Evolutionary conservation across 306 rosid genomes (phyloP), one percentile per base, ranked within the genome.

Genomic region (Pyrus pyrifolia): DNA sequence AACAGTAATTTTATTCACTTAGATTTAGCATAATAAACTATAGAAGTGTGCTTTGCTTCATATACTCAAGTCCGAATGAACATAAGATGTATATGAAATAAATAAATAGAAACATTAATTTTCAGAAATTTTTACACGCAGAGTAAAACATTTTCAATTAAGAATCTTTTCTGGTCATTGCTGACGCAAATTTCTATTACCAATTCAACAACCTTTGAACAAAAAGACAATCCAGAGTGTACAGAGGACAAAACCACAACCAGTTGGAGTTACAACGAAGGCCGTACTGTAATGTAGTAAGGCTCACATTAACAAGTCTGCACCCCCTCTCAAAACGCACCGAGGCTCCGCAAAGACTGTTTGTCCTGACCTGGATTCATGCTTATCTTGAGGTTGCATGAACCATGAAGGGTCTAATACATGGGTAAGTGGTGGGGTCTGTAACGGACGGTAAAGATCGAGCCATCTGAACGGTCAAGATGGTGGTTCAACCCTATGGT

Each of bases 351-450:
- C 18, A 1, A 22, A 4, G 14, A 31, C 13, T 17, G 8, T 63
- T 74, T 82, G 73, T 72, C 81, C 5, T 14, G 31, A 6, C 25
- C 35, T 61, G 58, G 13, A 15, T 40, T 58, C 78, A 69, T 69
- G 78, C 62, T 64, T 77, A 84, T 84, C 87, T 63, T 68, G 82
- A 42, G 79, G 79, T 52, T 65, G 63, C 78, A 33, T 51, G 78
- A 42, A 57, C 22, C 2, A 29, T 14, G 67, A 25, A 15, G 21
- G 19, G 30, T 10, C 60, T 25, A 11, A 51, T 68, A 3, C 73
- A 78, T 67, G 5, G 66, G 78, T 27, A 46, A 70, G 60, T 55
- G 29, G 11, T 44, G 74, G n/a, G 42, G 62, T 5, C 27, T 7
- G 70, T 46, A 59, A 73, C 71, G 3, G 74, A 83, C 81, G 86